Evolutionary conservation across 2,329 filamentous ascomycete species (phyloP).

Genomic region (Cladophialophora chaetospira): DNA sequence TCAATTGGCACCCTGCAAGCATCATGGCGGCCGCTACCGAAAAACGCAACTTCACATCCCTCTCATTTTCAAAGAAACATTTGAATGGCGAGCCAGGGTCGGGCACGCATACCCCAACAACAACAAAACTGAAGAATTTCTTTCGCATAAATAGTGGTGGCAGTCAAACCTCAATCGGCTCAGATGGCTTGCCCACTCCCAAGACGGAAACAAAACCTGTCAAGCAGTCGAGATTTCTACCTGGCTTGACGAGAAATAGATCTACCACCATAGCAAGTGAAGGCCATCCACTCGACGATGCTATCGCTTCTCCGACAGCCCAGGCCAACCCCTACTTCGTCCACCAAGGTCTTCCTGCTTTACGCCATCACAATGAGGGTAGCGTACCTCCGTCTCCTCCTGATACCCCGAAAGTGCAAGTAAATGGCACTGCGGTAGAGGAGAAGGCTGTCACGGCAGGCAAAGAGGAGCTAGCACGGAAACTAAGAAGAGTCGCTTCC

Average conservation of each 20-base stretch:
- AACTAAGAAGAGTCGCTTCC: conserved; percentile 89
- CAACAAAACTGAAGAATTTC: conserved; percentile 68
- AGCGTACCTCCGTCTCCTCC: conserved; percentile 91
- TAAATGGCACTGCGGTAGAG: conserved; percentile 66
- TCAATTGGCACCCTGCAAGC: conserved; percentile 35
- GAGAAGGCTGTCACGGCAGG: conserved; percentile 73
- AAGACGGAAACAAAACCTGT: conserved; percentile 66
- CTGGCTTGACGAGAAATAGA: conserved; percentile 80
- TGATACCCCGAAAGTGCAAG: conserved; percentile 79
- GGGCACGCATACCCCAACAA: conserved; percentile 55
- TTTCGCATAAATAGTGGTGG: conserved; percentile 65
- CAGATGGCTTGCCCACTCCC: conserved; percentile 47
- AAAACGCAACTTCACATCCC: conserved; percentile 50
- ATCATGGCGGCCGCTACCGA: conserved; percentile 47
- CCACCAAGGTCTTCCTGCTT: conserved; percentile 88
- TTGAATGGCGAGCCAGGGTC: conserved; percentile 40
- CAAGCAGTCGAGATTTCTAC: conserved; percentile 86
- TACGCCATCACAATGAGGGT: conserved; percentile 92
- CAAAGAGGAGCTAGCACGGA: conserved; percentile 91
- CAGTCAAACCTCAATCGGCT: conserved; percentile 46
- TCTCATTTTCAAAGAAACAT: conserved; percentile 50
- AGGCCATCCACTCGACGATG: conserved; percentile 85
- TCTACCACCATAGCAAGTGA: conserved; percentile 91
- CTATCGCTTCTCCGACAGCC: conserved; percentile 81
- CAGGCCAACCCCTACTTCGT: conserved; percentile 96